Conservation (phyloP, 192 early-diverging fungal species). For the Coemansia sp. region DNA sequence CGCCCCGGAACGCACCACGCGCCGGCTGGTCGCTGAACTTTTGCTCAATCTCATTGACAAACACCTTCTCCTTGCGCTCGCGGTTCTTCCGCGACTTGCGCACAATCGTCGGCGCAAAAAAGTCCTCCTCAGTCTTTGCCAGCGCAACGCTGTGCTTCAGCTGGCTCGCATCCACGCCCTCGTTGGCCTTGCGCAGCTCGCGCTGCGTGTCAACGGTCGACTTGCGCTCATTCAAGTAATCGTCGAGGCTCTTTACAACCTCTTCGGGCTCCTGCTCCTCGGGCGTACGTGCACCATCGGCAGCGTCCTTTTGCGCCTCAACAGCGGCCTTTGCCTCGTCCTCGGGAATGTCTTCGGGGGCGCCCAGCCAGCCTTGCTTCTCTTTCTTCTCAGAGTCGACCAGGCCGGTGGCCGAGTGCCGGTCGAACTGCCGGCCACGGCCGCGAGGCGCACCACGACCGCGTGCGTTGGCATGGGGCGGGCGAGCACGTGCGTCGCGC, state of each 20-base stretch:
- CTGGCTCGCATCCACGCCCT: constrained; percentile 78
- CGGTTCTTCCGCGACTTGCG: constrained; percentile 63
- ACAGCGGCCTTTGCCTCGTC: constrained; percentile 45
- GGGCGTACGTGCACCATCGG: constrained; percentile 40
- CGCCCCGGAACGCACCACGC: constrained; percentile 62
- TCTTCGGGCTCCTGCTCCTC: constrained; percentile 64
- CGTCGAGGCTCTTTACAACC: constrained; percentile 79
- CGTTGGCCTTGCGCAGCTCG: constrained; percentile 79
- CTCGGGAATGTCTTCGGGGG: constrained; percentile 34
- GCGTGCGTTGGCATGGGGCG: neutral
- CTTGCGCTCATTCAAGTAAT: constrained; percentile 76
- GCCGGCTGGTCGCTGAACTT: constrained; percentile 66
- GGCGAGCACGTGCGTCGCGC: constrained; percentile 58
- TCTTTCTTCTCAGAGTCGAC: constrained; percentile 90
- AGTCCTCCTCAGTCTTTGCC: constrained; percentile 69
- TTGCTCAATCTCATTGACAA: constrained; percentile 74
- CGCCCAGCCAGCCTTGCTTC: constrained; percentile 75
- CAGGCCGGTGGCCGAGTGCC: constrained; percentile 79
- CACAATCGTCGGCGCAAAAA: constrained; percentile 59
- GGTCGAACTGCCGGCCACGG: constrained; percentile 67
- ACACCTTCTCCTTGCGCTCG: constrained; percentile 70
- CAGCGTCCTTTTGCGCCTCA: constrained; percentile 39
- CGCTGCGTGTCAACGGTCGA: constrained; percentile 59
- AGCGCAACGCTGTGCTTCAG: constrained; percentile 79
- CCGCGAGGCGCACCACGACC: constrained; percentile 46